These are phyloP conservation scores for Agroathelia rolfsii DNA, from an alignment of 1,284 basidiomycete genomes.

Conservation along the genomic window DNA sequence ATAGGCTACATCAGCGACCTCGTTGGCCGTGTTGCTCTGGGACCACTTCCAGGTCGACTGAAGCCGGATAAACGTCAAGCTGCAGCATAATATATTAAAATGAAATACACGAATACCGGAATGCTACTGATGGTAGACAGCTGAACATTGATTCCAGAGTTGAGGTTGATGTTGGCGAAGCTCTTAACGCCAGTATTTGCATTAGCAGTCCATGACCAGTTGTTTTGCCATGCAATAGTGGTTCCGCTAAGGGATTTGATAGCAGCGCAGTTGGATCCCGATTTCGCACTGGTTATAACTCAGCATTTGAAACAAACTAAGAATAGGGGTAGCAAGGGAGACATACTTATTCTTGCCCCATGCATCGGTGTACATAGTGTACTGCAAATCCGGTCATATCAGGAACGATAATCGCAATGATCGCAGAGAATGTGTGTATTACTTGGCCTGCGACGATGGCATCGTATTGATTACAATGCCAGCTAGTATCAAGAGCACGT, in stretches of 20 bases:
- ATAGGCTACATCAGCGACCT: slow-evolving; percentile 47
- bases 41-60: slow-evolving; percentile 37
- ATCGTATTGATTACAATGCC: slow-evolving; percentile 41
- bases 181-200: slow-evolving; percentile 48
- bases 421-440: too few relatives aligned
- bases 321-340: too few relatives aligned
- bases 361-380: slow-evolving; percentile 39
- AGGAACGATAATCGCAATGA: too few relatives aligned
- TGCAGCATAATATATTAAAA: too few relatives aligned
- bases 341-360: slow-evolving; percentile 48
- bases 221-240: slow-evolving; percentile 41
- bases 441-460: slow-evolving; percentile 27
- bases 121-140: slow-evolving; percentile 45
- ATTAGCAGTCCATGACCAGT: slow-evolving; percentile 46
- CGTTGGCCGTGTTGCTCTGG: slow-evolving; percentile 19
- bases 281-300: slow-evolving; percentile 31
- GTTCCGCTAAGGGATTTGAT: slow-evolving; percentile 34
- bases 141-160: slow-evolving; percentile 40
- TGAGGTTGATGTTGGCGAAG: slow-evolving; percentile 47
- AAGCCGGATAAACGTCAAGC: too few relatives aligned
- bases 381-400: too few relatives aligned
- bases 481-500: slow-evolving; percentile 20
- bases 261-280: slow-evolving; percentile 48
- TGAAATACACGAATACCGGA: slow-evolving; percentile 40
- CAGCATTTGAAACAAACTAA: too few relatives aligned